Percentiles rank a stretch among this genome's conserved stretches.
Conservation (phyloP, 257 asterid genomes). For the Ajuga chamaepitys region DNA sequence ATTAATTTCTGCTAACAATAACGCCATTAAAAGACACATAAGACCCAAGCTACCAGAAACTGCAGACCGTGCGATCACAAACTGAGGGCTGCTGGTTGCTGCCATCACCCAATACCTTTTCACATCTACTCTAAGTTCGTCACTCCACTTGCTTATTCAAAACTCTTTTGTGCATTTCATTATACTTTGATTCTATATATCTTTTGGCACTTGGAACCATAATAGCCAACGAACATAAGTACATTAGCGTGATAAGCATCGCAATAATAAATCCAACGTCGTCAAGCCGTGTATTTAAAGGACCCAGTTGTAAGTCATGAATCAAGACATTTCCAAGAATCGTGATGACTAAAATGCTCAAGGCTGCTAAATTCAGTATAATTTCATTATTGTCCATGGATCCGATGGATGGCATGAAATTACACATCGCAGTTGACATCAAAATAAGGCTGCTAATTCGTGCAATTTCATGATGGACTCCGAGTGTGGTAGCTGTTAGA, state of each 20-base stretch:
- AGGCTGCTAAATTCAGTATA: constrained; percentile 8
- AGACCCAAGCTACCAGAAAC: not conserved
- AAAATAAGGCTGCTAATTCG: too few species aligned
- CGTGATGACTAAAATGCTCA: constrained; percentile 4
- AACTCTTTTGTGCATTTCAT: not conserved
- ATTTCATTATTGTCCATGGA: too few species aligned
- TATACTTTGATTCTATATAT: constrained; percentile 4
- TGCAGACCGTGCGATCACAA: constrained; percentile 23
- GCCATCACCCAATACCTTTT: constrained; percentile 16
- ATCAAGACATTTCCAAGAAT: constrained; percentile 5
- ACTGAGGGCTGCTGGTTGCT: constrained; percentile 22
- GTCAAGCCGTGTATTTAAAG: not conserved
- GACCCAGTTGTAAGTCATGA: too few species aligned
- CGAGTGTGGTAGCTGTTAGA: too few species aligned
- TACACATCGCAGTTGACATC: too few species aligned
- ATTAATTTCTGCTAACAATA: too few species aligned
- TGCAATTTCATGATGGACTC: too few species aligned
- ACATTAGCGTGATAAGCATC: constrained; percentile 1
- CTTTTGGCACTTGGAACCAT: constrained; percentile 2
- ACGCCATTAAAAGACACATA: not conserved
- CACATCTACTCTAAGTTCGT: constrained; percentile 1
- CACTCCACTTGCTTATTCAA: not conserved
- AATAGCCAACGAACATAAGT: not conserved
- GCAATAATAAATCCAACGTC: not conserved
- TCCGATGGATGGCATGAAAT: too few species aligned